These are phyloP conservation scores for Candolleomyces aberdarensis DNA, from an alignment of 768 basidiomycete genomes.

Conservation along the genomic window DNA sequence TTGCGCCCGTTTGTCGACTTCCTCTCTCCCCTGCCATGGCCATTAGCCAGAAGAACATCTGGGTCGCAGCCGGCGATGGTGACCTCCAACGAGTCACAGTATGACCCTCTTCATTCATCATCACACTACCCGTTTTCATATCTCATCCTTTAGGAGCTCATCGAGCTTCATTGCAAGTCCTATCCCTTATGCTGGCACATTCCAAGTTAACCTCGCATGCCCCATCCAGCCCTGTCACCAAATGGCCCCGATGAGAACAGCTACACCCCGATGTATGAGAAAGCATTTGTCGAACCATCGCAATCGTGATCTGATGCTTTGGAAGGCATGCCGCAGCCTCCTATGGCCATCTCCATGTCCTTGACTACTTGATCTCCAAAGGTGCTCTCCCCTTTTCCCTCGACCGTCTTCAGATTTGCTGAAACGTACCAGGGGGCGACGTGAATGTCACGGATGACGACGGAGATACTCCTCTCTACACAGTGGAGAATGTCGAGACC, in stretches of 20 bases:
- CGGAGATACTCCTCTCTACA: constrained; percentile 90
- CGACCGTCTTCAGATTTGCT: constrained; percentile 4
- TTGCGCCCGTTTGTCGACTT: too few relatives aligned
- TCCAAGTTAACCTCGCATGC: constrained; percentile 4
- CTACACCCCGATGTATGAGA: constrained; percentile 75
- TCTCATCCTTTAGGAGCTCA: constrained; percentile 43
- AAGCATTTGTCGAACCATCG: constrained; percentile 9
- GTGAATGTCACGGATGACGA: constrained; percentile 85
- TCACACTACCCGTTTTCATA: constrained; percentile 8
- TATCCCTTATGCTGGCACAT: constrained; percentile 5
- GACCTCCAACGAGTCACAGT: constrained; percentile 78
- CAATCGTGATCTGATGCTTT: constrained; percentile 13
- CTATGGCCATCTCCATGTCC: constrained; percentile 74
- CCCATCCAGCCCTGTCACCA: constrained; percentile 54
- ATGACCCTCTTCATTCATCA: constrained; percentile 15
- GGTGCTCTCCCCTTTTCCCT: constrained; percentile 36
- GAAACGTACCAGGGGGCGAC: constrained; percentile 60
- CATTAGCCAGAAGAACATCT: constrained; percentile 61
- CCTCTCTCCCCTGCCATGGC: constrained; percentile 11
- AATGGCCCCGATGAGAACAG: constrained; percentile 70
- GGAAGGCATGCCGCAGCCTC: constrained; percentile 91
- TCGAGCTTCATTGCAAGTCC: constrained; percentile 55
- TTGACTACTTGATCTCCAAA: constrained; percentile 74
- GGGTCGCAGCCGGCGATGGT: constrained; percentile 92
- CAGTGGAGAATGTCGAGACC: constrained; percentile 77